These are phyloP conservation scores for Apophysomyces sp. DNA, from an alignment of 371 early-diverging fungal genomes.

Conservation along the genomic window DNA sequence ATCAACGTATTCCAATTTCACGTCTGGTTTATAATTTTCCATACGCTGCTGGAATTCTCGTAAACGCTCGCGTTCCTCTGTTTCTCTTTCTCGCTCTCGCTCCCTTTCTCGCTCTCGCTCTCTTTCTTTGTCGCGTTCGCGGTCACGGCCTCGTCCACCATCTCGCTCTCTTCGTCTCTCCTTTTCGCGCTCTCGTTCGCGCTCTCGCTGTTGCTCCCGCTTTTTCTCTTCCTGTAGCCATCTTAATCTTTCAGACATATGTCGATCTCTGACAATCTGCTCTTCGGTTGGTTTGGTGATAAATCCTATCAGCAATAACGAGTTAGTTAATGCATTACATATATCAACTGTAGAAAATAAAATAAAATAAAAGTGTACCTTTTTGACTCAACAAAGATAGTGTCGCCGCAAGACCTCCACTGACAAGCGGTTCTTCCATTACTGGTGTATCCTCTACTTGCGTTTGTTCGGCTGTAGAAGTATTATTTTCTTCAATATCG, in stretches of 20 bases:
- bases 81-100: slow-evolving; percentile 52
- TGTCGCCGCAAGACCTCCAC: slow-evolving; percentile 84
- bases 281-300: slow-evolving; percentile 65
- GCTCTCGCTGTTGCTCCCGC: slow-evolving; percentile 52
- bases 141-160: slow-evolving; percentile 20
- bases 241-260: slow-evolving; percentile 62
- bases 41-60: slow-evolving; percentile 81
- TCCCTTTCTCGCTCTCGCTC: slow-evolving; percentile 42
- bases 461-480: slow-evolving; percentile 5
- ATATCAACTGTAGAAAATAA: too few species aligned
- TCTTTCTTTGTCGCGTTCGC: slow-evolving; percentile 32
- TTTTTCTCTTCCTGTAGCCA: slow-evolving; percentile 72
- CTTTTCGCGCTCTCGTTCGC: slow-evolving; percentile 35
- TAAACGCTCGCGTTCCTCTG: slow-evolving; percentile 64
- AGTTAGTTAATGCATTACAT: not conserved
- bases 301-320: slow-evolving; percentile 35
- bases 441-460: slow-evolving; percentile 24
- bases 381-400: slow-evolving; percentile 76
- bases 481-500: not conserved
- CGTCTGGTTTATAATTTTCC: slow-evolving; percentile 88
- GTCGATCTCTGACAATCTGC: slow-evolving; percentile 59
- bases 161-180: slow-evolving; percentile 27
- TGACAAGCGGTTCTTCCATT: slow-evolving; percentile 82
- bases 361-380: slow-evolving; percentile 51
- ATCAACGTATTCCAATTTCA: slow-evolving; percentile 90